Evolutionary conservation across 2,329 filamentous ascomycete species (phyloP), one percentile per base, ranked within the genome.

Genomic region (Phyllosticta citriasiana): DNA sequence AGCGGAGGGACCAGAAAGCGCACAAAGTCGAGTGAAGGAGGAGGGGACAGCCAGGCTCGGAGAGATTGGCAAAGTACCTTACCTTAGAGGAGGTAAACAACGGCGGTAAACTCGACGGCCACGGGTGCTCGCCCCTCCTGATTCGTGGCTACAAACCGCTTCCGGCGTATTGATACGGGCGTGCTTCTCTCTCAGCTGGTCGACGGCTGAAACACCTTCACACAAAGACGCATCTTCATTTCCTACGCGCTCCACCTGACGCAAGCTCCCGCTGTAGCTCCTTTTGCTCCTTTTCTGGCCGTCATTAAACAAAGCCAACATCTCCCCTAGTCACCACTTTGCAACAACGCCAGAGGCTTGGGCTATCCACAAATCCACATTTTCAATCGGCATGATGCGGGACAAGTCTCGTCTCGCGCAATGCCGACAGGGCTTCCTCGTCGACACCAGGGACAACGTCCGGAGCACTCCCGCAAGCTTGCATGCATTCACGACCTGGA

Each of bases 41-140:
- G 27, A 47, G 58, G 40, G 59, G 40, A 61, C 56, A 56, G 59
- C 54, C 47, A 60, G 58, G 58, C 9, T 50, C 53, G 35, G 59
- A 35, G 54, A 61, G 54, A 61, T 61, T 61, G 59, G 35, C 26
- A 60, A 22, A 22, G 19, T 22, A 22, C 19, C 52, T 55, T 30
- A 53, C 35, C 59, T 53, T 47, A 22, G 19, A 22, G 19, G 19
- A 12, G 14, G 33, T 40, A 40, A 40, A 40, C 33, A 40, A 16
- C 14, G 53, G 59, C 55, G 56, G 55, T 60, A 60, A 60, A 60
- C 53, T 33, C 30, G 30, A 33, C 30, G 30, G 30, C 7, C 19
- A 22, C 19, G 19, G 19, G 19, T 22, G 30, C 30, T 7, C 10
- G 9, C 8, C 33, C 10, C 33, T 14, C 10, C 33, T 40, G 33